Base-by-base conservation (phyloP, 2,329 filamentous ascomycete species). In the Rutstroemia sydowiana region DNA sequence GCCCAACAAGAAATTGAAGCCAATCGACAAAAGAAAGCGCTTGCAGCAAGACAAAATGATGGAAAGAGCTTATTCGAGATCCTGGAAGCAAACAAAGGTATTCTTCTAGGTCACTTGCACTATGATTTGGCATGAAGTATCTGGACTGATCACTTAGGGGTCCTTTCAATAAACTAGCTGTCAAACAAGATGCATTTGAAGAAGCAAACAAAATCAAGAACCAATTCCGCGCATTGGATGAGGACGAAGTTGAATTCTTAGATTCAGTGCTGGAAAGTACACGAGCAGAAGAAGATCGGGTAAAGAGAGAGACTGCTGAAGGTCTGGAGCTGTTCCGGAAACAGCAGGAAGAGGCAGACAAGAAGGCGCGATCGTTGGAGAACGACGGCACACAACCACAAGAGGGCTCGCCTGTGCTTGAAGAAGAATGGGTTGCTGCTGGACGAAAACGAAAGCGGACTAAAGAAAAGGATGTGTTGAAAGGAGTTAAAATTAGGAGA, bases 141-240 rank as follows among this genome's bases (percentile, higher is more conserved):
- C 20, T 13, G 5, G 23, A 45, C 63, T 66, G 63, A 66, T 66
- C 64, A 66, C 64, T 54, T 58, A 66, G 63, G 53, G 58, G 54
- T 65, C 56, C 57, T 51, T 59, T 58, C 54, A 58, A 61, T 52
- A 37, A 59, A 57, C 34, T 52, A 85, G 87, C 83, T 58, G 85
- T 86, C 53, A 92, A 91, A 69, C 85, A 92, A 70, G 87, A 87
- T 18, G 86, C 84, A 8, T 89, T 90, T 66, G 87, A 90, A 66
- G 87, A 92, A 68, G 75, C 83, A 57, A 78, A 76, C 57, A 77
- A 77, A 58, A 72, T 92, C 48, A 79, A 81, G 63, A 87, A 92
- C 62, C 88, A 92, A 70, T 91, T 90, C 66, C 79, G 84, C 36
- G 75, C 84, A 3, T 75, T 93, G 28, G 84, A 92, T 64, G 85